A percentile compares a stretch with the other conserved stretches of the same genome.
Conservation (phyloP, 768 basidiomycete genomes). For the Amanita molliuscula region DNA sequence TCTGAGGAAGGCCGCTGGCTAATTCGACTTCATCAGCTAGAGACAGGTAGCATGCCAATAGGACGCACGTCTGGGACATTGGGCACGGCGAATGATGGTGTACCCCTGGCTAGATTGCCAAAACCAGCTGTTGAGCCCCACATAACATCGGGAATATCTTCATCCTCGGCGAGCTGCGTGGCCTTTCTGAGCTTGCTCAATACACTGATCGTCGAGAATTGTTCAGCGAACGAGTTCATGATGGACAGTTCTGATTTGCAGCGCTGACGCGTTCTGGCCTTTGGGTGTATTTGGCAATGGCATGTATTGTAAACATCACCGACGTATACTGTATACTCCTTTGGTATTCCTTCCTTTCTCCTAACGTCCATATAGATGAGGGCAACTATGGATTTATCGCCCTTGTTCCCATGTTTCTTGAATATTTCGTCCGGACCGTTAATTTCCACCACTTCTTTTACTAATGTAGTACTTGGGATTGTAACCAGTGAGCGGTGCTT, state of each 20-base stretch:
- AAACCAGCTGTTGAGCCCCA: slow-evolving; percentile 85
- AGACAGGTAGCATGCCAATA: background rate
- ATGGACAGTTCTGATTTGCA: slow-evolving; percentile 15
- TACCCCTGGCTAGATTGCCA: slow-evolving; percentile 60
- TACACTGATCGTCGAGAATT: slow-evolving; percentile 51
- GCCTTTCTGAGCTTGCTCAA: slow-evolving; percentile 39
- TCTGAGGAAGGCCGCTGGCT: slow-evolving; percentile 88
- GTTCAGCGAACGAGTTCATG: slow-evolving; percentile 67
- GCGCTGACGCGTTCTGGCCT: slow-evolving; percentile 32
- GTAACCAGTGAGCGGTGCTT: no score
- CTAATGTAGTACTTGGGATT: slow-evolving; percentile 25
- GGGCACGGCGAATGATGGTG: slow-evolving; percentile 65
- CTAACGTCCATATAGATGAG: slow-evolving; percentile 33
- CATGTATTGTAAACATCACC: background rate
- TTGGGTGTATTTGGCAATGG: slow-evolving; percentile 3
- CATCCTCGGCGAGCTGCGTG: slow-evolving; percentile 43
- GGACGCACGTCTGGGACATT: slow-evolving; percentile 64
- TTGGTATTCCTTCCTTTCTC: slow-evolving; percentile 21
- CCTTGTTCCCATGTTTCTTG: background rate
- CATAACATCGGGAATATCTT: slow-evolving; percentile 51
- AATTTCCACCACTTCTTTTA: slow-evolving; percentile 23
- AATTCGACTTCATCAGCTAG: slow-evolving; percentile 1
- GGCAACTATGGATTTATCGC: slow-evolving; percentile 8
- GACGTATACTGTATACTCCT: slow-evolving; percentile 25
- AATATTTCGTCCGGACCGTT: slow-evolving; percentile 3